A percentile compares a stretch with the other conserved stretches of the same genome.
Conservation (phyloP, 2,329 filamentous ascomycete genomes). For the Aspergillus amoenus region DNA sequence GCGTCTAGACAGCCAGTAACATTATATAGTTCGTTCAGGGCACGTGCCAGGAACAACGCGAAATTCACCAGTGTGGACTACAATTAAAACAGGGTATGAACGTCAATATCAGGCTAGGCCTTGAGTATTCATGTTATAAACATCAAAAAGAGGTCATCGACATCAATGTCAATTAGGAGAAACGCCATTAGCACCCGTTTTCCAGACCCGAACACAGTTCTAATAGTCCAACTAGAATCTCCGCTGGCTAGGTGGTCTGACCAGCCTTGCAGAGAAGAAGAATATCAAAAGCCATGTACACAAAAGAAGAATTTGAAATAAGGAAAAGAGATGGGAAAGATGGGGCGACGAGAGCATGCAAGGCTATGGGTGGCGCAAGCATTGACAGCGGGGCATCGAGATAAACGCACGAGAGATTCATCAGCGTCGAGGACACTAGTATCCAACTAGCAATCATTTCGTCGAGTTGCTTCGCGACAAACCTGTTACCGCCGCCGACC, state of each 20-base stretch:
- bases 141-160: constrained; percentile 32
- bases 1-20: constrained; percentile 9
- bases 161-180: constrained; percentile 31
- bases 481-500: constrained; percentile 35
- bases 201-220: constrained; percentile 45
- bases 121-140: constrained; percentile 34
- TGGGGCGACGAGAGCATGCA: constrained; percentile 20
- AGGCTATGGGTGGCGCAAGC: constrained; percentile 20
- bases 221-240: constrained; percentile 41
- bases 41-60: constrained; percentile 10
- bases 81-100: background rate
- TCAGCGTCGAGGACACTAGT: constrained; percentile 22
- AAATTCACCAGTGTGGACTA: background rate
- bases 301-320: constrained; percentile 28
- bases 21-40: background rate
- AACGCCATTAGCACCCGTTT: constrained; percentile 46
- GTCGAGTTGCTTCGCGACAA: constrained; percentile 45
- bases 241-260: constrained; percentile 27
- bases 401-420: constrained; percentile 33
- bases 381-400: constrained; percentile 24
- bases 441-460: constrained; percentile 31
- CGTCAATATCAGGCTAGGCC: constrained; percentile 25
- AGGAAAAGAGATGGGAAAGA: constrained; percentile 19
- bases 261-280: constrained; percentile 28
- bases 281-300: constrained; percentile 45